These are phyloP conservation scores for Kodamaea anthophila DNA, from an alignment of 1,139 yeast genomes.

Conservation along the genomic window DNA sequence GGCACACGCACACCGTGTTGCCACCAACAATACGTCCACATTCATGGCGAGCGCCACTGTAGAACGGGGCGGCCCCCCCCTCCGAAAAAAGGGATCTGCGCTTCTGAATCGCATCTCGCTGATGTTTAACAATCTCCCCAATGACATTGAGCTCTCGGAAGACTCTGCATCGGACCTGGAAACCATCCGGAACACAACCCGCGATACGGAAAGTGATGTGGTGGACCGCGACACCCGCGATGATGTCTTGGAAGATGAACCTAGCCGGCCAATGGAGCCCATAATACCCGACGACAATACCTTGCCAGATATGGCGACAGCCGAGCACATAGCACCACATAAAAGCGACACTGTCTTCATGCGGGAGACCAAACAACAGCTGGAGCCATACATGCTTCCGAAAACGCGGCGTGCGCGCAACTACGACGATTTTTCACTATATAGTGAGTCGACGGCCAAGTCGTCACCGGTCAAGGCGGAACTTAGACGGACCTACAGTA, in stretches of 20 bases:
- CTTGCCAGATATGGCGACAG: not conserved
- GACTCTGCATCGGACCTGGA: slow-evolving; percentile 44
- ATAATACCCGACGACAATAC: not conserved
- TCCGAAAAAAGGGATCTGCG: slow-evolving; percentile 8
- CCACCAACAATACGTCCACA: slow-evolving; percentile 17
- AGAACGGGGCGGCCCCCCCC: slow-evolving; percentile 1
- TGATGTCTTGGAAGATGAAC: not conserved
- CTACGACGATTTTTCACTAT: slow-evolving; percentile 16
- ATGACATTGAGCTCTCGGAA: slow-evolving; percentile 44
- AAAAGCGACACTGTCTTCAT: too few relatives aligned
- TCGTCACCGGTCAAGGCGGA: slow-evolving; percentile 29
- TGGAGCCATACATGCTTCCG: not conserved
- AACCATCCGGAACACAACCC: slow-evolving; percentile 15
- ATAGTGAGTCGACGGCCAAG: slow-evolving; percentile 25
- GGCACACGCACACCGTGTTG: slow-evolving; percentile 15
- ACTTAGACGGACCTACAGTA: slow-evolving; percentile 32
- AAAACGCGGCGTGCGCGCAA: not conserved
- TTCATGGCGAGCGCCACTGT: slow-evolving; percentile 25
- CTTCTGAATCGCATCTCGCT: slow-evolving; percentile 27
- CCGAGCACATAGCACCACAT: too few relatives aligned
- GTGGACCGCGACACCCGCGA: not conserved
- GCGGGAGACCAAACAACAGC: too few relatives aligned
- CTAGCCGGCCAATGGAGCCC: not conserved
- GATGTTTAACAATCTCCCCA: slow-evolving; percentile 42
- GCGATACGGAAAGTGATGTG: not conserved